phyloP scores from a whole-genome alignment of 805 yeast species.

The Yarrowia divulgata region DNA sequence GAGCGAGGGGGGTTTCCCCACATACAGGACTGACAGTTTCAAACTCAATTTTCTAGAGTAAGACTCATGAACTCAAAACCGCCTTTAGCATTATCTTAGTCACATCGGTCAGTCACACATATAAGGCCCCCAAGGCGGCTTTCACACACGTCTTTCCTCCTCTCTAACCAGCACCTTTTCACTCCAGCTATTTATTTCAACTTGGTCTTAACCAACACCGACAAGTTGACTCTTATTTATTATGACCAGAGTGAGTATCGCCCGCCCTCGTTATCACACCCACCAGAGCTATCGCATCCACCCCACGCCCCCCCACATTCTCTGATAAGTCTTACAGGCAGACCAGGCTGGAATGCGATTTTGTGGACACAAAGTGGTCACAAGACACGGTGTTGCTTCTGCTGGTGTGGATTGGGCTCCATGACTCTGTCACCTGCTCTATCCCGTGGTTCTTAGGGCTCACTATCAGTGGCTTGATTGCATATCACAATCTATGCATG shows the following conservation, averaged over 20 bases:
- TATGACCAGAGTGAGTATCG: constrained; percentile 22
- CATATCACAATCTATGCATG: not conserved
- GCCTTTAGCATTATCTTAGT: constrained; percentile 12
- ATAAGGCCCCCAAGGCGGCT: constrained; percentile 1
- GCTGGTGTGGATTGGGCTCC: not conserved
- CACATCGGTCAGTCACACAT: constrained; percentile 3
- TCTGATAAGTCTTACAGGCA: not conserved
- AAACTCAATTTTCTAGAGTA: constrained; percentile 8
- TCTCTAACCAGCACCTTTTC: not conserved
- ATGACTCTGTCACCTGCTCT: not conserved
- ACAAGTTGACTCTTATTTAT: not conserved
- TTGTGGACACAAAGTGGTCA: not conserved
- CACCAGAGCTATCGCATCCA: not conserved
- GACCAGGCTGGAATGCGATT: not conserved
- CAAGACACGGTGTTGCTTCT: not conserved
- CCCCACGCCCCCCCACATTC: not conserved
- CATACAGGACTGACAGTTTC: constrained; percentile 1
- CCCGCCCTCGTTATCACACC: too few species aligned
- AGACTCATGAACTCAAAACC: constrained; percentile 23
- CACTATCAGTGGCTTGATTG: not conserved
- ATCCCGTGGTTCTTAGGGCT: too few species aligned
- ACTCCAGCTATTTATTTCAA: not conserved
- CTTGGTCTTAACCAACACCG: not conserved
- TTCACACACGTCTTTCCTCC: not conserved
- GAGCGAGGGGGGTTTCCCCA: constrained; percentile 7